Evolutionary conservation across 768 basidiomycete genomes (phyloP), one percentile per base, ranked within the genome.

Genomic region (Boletales sp.): DNA sequence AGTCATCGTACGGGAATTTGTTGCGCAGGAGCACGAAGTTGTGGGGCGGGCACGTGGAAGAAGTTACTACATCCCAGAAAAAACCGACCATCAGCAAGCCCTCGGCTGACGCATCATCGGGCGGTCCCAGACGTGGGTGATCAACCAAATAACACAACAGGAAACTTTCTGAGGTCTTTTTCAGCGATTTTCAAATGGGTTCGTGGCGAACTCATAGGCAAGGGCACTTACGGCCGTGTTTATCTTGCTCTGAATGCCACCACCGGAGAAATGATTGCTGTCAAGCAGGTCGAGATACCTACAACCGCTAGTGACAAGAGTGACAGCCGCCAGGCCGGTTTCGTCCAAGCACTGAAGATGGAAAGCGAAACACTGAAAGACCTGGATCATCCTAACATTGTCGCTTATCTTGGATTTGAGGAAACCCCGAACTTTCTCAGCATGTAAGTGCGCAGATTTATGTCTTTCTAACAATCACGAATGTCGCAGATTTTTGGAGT

Each of bases 201-300:
- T 35, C 87, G 95, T 60, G 96, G 96, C 46, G 94, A 97, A 70
- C 78, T 98, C 34, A 97, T 99, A 54, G 96, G 96, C 31, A 92
- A 90, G 63, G 96, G 96, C 21, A 94, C 94, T 12, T 99, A 94
- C 61, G 96, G 96, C 12, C 83, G 90, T 38, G 96, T 99, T 28
- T 99, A 97, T 63, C 82, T 98, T 48, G 96, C 92, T 15, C 74
- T 98, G 51, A 98, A 98, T 65, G 92, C 90, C 31, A 94, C 91
- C 4, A 95, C 94, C 0, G 94, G 94, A 50, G 94, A 98, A 70
- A 95, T 97, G 91, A 94, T 98, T 61, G 96, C 96, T 15, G 96
- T 99, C 56, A 99, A 99, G 70, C 96, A 98, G 70, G 96, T 99
- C 41, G 96, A 98, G 67, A 81, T 94, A 50, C 95, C 96, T 2